Conservation (phyloP, 345 rosid species). For the Geranium brycei region DNA sequence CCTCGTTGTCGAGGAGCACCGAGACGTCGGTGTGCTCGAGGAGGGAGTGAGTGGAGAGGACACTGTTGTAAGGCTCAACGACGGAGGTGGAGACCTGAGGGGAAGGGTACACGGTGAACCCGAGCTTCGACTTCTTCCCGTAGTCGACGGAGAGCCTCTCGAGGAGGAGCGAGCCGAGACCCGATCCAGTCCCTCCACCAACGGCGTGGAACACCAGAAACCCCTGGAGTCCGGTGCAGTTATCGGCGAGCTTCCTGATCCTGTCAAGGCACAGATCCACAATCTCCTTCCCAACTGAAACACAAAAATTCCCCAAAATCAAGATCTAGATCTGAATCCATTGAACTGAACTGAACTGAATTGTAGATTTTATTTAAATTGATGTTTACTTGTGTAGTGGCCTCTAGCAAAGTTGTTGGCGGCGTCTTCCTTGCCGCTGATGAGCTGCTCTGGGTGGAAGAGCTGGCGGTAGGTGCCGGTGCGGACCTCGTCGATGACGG, state of each 20-base stretch:
- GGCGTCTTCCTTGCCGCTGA: conserved; percentile 83
- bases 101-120: conserved; percentile 71
- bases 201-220: conserved; percentile 65
- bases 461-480: conserved; percentile 61
- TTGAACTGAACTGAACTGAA: conserved; percentile 6
- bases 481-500: conserved; percentile 77
- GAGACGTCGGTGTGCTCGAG: conserved; percentile 74
- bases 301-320: conserved; percentile 2
- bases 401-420: conserved; percentile 92
- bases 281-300: conserved; percentile 74
- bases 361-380: no score
- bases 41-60: conserved; percentile 70
- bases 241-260: conserved; percentile 67
- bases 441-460: conserved; percentile 20
- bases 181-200: conserved; percentile 82
- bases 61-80: conserved; percentile 77
- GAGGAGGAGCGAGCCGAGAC: conserved; percentile 63
- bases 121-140: conserved; percentile 15
- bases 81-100: conserved; percentile 85
- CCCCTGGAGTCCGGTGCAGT: conserved; percentile 81
- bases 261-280: conserved; percentile 74
- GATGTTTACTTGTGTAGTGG: conserved; percentile 62
- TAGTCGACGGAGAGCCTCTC: conserved; percentile 72
- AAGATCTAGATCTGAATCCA: not conserved
- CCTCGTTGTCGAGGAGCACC: conserved; percentile 20